Conservation (phyloP, 371 early-diverging fungal genomes). For the Entomophthora muscae region DNA sequence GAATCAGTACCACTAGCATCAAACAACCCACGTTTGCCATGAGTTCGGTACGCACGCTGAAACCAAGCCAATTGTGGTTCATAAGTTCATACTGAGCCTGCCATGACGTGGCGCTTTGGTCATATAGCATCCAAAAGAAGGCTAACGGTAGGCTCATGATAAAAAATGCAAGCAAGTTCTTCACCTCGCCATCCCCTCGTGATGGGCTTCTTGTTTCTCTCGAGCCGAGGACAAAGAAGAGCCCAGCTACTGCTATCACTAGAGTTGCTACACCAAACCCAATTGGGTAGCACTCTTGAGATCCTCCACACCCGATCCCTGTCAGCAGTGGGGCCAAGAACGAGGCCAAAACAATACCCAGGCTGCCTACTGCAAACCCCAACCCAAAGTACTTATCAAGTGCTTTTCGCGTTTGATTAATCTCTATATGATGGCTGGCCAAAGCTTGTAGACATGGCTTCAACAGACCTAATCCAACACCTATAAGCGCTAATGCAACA, state of each 20-base stretch:
- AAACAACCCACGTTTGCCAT: not conserved
- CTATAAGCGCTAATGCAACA: not conserved
- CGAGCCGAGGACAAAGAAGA: slow-evolving; percentile 16
- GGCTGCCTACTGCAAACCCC: not conserved
- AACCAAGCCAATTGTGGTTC: slow-evolving; percentile 14
- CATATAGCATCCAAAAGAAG: slow-evolving; percentile 38
- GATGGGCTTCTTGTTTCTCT: not conserved
- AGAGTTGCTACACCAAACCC: slow-evolving; percentile 17
- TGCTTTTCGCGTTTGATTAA: slow-evolving; percentile 11
- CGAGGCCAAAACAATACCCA: not conserved
- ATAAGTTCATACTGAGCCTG: slow-evolving; percentile 20
- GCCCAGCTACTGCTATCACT: not conserved
- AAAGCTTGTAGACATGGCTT: not conserved
- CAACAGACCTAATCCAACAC: not conserved
- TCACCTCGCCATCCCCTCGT: slow-evolving; percentile 1
- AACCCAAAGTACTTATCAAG: slow-evolving; percentile 7
- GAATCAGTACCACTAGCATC: not conserved
- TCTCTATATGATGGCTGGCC: not conserved
- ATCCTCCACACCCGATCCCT: not conserved
- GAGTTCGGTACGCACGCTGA: not conserved
- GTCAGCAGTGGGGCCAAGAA: not conserved
- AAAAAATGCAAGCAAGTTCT: slow-evolving; percentile 10
- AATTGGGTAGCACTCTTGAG: not conserved
- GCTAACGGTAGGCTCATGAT: slow-evolving; percentile 21
- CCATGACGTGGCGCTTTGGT: slow-evolving; percentile 24